These are phyloP conservation scores for Saccharomyces pastorianus DNA, from an alignment of 1,139 yeast genomes.

Conservation along the genomic window DNA sequence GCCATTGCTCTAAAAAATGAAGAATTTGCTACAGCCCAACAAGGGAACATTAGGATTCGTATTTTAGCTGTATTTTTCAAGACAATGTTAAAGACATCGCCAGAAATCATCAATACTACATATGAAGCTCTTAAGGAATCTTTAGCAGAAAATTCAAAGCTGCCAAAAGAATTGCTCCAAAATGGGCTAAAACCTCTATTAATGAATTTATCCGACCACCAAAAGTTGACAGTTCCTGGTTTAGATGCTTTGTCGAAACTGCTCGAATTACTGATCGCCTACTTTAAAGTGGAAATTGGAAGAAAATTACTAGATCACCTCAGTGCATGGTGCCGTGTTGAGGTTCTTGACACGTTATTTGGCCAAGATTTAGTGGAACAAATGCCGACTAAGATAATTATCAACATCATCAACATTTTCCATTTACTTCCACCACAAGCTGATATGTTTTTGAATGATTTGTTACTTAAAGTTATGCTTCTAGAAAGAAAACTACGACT, in stretches of 20 bases:
- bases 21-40: constrained; percentile 66
- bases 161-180: constrained; percentile 88
- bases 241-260: constrained; percentile 84
- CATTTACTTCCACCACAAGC: constrained; percentile 90
- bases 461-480: constrained; percentile 64
- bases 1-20: constrained; percentile 80
- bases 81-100: constrained; percentile 77
- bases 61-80: constrained; percentile 92
- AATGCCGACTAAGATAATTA: constrained; percentile 76
- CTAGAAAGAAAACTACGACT: constrained; percentile 81
- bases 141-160: constrained; percentile 73
- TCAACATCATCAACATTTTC: constrained; percentile 85
- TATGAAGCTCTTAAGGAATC: constrained; percentile 80
- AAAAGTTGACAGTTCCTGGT: constrained; percentile 80
- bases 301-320: constrained; percentile 85
- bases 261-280: constrained; percentile 77
- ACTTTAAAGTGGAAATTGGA: constrained; percentile 95
- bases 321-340: constrained; percentile 94
- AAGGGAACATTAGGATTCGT: constrained; percentile 75
- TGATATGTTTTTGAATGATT: constrained; percentile 80
- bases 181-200: constrained; percentile 92
- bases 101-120: constrained; percentile 88
- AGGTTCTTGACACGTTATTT: constrained; percentile 41
- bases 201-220: constrained; percentile 90
- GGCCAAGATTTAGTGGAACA: constrained; percentile 47